Conservation (phyloP, 768 basidiomycete species). For the Russula abietina region DNA sequence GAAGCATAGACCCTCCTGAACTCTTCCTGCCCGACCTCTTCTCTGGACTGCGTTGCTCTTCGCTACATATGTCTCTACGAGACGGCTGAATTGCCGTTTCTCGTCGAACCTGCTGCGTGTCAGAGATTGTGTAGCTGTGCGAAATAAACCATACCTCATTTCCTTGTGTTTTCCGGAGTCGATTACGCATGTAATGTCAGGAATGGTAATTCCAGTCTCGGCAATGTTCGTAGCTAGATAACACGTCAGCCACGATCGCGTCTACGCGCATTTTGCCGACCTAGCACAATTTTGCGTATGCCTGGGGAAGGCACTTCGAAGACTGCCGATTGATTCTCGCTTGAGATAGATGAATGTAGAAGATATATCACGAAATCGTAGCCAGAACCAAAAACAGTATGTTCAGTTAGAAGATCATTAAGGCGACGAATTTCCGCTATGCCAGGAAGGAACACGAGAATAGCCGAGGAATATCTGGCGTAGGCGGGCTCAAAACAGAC, state of each 20-base stretch:
- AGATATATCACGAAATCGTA: slow-evolving; percentile 71
- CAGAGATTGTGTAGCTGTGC: slow-evolving; percentile 9
- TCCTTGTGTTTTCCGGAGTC: slow-evolving; percentile 92
- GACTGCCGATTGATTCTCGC: slow-evolving; percentile 83
- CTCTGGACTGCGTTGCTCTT: slow-evolving; percentile 87
- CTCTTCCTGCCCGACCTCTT: slow-evolving; percentile 87
- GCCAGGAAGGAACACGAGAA: slow-evolving; percentile 92
- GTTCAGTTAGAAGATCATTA: slow-evolving; percentile 73
- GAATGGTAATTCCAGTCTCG: slow-evolving; percentile 97
- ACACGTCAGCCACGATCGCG: background rate
- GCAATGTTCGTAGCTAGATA: slow-evolving; percentile 80
- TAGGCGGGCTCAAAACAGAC: slow-evolving; percentile 66
- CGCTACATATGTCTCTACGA: slow-evolving; percentile 88
- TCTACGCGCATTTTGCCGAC: slow-evolving; percentile 38
- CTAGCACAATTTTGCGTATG: slow-evolving; percentile 88
- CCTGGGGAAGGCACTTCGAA: slow-evolving; percentile 82
- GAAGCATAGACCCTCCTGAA: slow-evolving; percentile 84
- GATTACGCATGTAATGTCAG: slow-evolving; percentile 94
- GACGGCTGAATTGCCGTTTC: slow-evolving; percentile 88
- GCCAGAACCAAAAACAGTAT: slow-evolving; percentile 59
- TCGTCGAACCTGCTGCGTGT: slow-evolving; percentile 71
- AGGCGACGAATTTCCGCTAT: slow-evolving; percentile 88
- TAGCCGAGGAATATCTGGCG: slow-evolving; percentile 61
- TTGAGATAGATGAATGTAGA: slow-evolving; percentile 89
- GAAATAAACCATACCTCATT: slow-evolving; percentile 55